These are phyloP conservation scores for Aspergillus terreus DNA, from an alignment of 2,329 filamentous ascomycete genomes.

Conservation along the genomic window DNA sequence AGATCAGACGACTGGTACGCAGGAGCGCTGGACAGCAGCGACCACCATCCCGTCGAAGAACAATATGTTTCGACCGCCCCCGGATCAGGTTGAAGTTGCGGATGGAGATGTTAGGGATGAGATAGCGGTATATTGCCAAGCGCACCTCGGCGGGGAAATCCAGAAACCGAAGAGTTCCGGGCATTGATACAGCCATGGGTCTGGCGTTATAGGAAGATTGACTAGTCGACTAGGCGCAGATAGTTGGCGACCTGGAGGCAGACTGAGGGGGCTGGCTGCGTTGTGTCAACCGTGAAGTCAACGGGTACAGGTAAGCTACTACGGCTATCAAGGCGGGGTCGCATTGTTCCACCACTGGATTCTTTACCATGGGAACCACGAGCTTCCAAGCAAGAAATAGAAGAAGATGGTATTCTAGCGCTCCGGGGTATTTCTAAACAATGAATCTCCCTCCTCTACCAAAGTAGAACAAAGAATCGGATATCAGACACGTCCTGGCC, in stretches of 20 bases:
- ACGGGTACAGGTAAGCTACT: no score
- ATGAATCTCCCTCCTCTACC: no score
- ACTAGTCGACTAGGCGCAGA: not conserved
- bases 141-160: conserved; percentile 7
- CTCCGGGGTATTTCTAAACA: no score
- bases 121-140: conserved; percentile 3
- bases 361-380: not conserved
- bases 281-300: no score
- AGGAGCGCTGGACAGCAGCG: conserved; percentile 8
- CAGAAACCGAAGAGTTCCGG: conserved; percentile 1
- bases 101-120: conserved; percentile 5
- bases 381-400: not conserved
- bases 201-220: no score
- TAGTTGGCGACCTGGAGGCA: no score
- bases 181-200: no score
- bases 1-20: conserved; percentile 7
- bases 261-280: no score
- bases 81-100: conserved; percentile 6
- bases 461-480: no score
- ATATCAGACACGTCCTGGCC: no score
- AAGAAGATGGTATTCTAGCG: no score
- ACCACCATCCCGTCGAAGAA: conserved; percentile 2
- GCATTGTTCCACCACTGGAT: not conserved
- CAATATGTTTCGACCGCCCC: not conserved
- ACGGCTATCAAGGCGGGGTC: not conserved